Base-by-base conservation (phyloP, 2,329 filamentous ascomycete species). In the Cercospora brassicicola region DNA sequence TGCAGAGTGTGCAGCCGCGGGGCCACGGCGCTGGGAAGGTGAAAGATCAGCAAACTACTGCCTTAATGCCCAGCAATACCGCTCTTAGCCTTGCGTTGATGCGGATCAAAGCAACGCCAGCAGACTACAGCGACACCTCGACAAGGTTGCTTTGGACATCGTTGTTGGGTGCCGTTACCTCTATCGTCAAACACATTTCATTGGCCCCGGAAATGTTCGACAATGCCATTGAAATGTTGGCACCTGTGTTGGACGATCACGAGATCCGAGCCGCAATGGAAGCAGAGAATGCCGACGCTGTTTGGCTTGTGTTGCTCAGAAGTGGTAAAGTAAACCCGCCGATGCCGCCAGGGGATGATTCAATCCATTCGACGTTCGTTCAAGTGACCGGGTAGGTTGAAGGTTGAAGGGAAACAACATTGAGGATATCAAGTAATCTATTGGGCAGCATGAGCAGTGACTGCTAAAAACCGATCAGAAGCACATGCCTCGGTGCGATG, bases 181-280 rank as follows among this genome's bases (percentile, higher is more conserved):
- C 84, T 0, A 80, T 93, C n/a, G 84, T 90, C 3, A 81, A 83
- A 20, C 82, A 88, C 74, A 90, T 93, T 7, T 81, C 82, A 6
- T 75, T 94, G n/a, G 84, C 88, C 5, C 89, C 91, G 30, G 85
- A 86, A 55, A 84, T 89, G 71, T 91, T 93, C 77, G 91, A 94
- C 71, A 86, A 92, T 63, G 85, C 91, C 11, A 76, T 94, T 53
- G 85, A 86, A 6, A 79, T 94, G 62, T 78, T 95, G 60, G 77
- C 78, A 55, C 78, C 78, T 2, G 73, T 80, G 10, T 42, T 81
- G 4, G 69, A 73, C 10, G 73, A 74, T 6, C 64, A 74, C 1
- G 81, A 86, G 59, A 84, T 90, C 10, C 84, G 83, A 59, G 79
- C 81, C 36, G 88, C 87, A 10, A 78, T 95, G 56, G 88, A 91